Evolutionary conservation across 2,329 filamentous ascomycete species (phyloP).

Genomic region (Fusarium scirpi): DNA sequence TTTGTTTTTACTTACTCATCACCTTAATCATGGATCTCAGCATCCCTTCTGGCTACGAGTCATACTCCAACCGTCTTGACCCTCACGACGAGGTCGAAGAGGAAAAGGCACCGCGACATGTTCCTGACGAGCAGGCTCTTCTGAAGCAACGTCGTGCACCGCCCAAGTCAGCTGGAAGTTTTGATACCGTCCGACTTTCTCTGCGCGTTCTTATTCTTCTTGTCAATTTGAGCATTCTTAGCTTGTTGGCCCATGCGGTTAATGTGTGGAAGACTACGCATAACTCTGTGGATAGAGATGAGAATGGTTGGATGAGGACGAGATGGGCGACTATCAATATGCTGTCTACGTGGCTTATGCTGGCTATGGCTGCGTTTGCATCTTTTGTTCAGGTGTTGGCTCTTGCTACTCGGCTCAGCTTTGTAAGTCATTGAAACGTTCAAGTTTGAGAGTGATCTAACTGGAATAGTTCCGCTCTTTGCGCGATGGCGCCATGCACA

Average conservation of each 20-base stretch:
- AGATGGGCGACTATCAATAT: constrained; percentile 11
- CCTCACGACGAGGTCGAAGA: constrained; percentile 12
- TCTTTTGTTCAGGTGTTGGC: not conserved
- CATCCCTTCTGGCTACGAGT: constrained; percentile 8
- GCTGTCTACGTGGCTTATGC: constrained; percentile 21
- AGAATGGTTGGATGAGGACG: constrained; percentile 17
- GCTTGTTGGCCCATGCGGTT: not conserved
- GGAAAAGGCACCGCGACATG: not conserved
- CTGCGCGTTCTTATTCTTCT: constrained; percentile 7
- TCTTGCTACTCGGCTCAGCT: not conserved
- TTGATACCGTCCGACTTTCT: not conserved
- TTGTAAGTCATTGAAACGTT: no score
- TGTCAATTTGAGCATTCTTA: constrained; percentile 8
- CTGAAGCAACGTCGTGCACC: constrained; percentile 3
- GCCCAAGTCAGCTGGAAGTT: not conserved
- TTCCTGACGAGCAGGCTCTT: not conserved
- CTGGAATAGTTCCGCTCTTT: not conserved
- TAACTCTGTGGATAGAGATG: constrained; percentile 16
- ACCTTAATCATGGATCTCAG: constrained; percentile 8
- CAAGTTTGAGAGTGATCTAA: no score
- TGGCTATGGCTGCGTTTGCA: not conserved
- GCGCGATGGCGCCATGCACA: constrained; percentile 1
- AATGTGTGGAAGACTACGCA: constrained; percentile 14
- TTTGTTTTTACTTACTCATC: not conserved
- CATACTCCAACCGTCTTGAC: constrained; percentile 19